Percentiles rank a stretch among this genome's conserved stretches.
phyloP scores from a whole-genome alignment of 345 rosid genomes.

The Cochlearia excelsa region DNA sequence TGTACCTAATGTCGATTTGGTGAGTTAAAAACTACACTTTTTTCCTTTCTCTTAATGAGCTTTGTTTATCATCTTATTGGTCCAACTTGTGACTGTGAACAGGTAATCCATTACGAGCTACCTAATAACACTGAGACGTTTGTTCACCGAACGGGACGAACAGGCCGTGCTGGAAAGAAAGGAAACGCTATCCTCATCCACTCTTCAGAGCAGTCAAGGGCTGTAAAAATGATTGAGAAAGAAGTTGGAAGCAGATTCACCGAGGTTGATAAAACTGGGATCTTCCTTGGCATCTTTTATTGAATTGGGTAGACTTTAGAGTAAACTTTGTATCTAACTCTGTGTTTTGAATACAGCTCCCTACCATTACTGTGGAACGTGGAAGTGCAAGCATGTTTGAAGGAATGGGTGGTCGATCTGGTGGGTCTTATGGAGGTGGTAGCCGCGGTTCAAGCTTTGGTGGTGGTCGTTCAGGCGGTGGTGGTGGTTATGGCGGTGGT shows the following conservation, averaged over 20 bases:
- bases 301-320: neutral
- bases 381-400: conserved; percentile 41
- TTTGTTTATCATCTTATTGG: conserved; percentile 8
- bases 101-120: conserved; percentile 93
- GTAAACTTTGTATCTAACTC: neutral
- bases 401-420: conserved; percentile 41
- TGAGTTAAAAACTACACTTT: conserved; percentile 38
- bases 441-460: conserved; percentile 45
- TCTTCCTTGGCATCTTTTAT: no score
- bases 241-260: conserved; percentile 83
- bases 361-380: conserved; percentile 57
- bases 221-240: conserved; percentile 64
- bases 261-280: conserved; percentile 44
- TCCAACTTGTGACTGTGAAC: conserved; percentile 7
- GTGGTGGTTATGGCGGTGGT: conserved; percentile 39
- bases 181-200: conserved; percentile 84
- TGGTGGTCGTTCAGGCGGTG: conserved; percentile 45
- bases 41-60: conserved; percentile 1
- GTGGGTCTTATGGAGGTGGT: conserved; percentile 44
- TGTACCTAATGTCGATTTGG: conserved; percentile 95
- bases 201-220: conserved; percentile 58
- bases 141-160: conserved; percentile 99
- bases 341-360: conserved; percentile 17
- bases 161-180: conserved; percentile 99
- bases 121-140: conserved; percentile 88